phyloP scores from a whole-genome alignment of 352 stramenopile genomes.

The Globisporangium apiculatum region DNA sequence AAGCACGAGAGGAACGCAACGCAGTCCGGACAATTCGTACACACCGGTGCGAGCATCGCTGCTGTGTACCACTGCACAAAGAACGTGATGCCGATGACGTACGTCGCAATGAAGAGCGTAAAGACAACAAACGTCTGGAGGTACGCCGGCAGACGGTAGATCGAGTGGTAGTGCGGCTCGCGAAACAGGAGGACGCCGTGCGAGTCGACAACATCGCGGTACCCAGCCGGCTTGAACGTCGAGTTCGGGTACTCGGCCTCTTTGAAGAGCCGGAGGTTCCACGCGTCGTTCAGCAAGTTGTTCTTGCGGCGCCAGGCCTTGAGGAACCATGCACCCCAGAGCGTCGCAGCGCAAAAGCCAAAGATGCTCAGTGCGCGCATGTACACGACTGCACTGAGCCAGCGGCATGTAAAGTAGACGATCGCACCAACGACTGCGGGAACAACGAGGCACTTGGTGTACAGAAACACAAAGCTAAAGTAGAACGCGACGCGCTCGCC shows the following conservation, averaged over 20 bases:
- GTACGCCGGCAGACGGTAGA: conserved; percentile 72
- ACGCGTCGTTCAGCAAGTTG: conserved; percentile 72
- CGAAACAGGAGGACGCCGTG: conserved; percentile 65
- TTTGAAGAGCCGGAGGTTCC: conserved; percentile 82
- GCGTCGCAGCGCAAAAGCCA: conserved; percentile 60
- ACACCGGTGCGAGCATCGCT: conserved; percentile 79
- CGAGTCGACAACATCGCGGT: conserved; percentile 68
- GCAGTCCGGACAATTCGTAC: conserved; percentile 66
- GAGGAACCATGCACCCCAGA: conserved; percentile 76
- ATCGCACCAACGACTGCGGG: conserved; percentile 47
- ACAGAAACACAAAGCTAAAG: conserved; percentile 82
- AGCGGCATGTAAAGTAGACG: conserved; percentile 67
- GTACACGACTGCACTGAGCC: conserved; percentile 64
- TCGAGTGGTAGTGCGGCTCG: conserved; percentile 78
- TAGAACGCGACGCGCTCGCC: conserved; percentile 82
- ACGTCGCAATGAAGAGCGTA: conserved; percentile 70
- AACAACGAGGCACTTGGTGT: conserved; percentile 72
- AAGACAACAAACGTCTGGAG: conserved; percentile 80
- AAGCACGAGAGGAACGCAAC: conserved; percentile 79
- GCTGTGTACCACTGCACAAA: conserved; percentile 86
- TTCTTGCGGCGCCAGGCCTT: conserved; percentile 77
- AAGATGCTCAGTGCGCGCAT: conserved; percentile 79
- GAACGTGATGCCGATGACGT: conserved; percentile 74
- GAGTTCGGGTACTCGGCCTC: conserved; percentile 82
- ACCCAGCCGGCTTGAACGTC: conserved; percentile 69